Evolutionary conservation across 108 stramenopile species (phyloP), one percentile per base, ranked within the genome.

Genomic region (Phaeodactylum tricornutum): DNA sequence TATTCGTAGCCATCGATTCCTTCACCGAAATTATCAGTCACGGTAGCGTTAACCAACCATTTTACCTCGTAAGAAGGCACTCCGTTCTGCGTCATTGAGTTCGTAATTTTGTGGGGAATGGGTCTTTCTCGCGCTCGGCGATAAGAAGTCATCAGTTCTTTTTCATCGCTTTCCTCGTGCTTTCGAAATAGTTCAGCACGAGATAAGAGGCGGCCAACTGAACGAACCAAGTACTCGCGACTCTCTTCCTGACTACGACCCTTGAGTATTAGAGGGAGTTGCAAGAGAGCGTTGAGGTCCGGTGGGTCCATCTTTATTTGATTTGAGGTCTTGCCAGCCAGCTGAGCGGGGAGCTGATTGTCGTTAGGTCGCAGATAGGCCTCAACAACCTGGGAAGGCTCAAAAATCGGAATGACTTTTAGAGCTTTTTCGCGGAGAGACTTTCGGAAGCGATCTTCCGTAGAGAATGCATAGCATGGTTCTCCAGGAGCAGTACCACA

Each of bases 401-500:
- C 72, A 55, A 88, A 78, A 27, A 16, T 42, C 0, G 69, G 42
- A 27, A 57, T 11, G 56, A 72, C 54, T 2, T 30, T 53, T 25
- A 82, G 42, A 21, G 77, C 77, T 59, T 82, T 89, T n/a, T 34
- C 35, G 23, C 66, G 59, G 19, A 84, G 25, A 0, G 51, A 61
- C 29, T 51, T 59, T 1, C 77, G 52, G 40, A 84, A 82, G 24
- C 58, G 64, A 35, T 71, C 82, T 4, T 67, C 72, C 26, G 57
- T 37, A 1, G 74, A 59, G 0, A 78, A 43, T 16, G 51, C 41
- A 28, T 66, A 64, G 57, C 87, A 89, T 1, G 70, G 66, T 37
- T 89, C 80, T 0, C 82, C 82, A 14, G 82, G 72, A n/a, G 50
- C 57, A 21, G 87, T 84, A 0, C 83, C 82, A 49, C 87, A 89